Evolutionary conservation across 257 asterid genomes (phyloP), one percentile per base, ranked within the genome.

Genomic region (Fraxinus pennsylvanica): DNA sequence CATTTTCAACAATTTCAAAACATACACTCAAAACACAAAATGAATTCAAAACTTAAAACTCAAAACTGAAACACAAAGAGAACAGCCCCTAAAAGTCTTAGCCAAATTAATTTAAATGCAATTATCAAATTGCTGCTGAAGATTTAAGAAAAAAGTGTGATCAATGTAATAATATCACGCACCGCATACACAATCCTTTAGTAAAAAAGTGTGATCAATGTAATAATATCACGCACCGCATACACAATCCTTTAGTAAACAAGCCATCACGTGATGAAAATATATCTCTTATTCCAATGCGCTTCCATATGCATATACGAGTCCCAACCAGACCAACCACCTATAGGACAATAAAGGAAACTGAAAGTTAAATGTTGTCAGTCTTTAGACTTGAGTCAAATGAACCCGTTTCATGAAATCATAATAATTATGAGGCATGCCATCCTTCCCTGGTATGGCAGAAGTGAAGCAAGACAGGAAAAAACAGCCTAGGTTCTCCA

Each of bases 301-400:
- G 98, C 81, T 81, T 89, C 99, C 99, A 95, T 84, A 95, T 91
- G 86, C 96, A 90, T 73, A 95, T 78, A 75, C 94, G 97, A 76
- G 97, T 83, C 82, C 99, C 98, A 79, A 89, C 93, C 82, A 95
- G 87, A 83, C 99, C 99, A 82, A 95, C 98, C 80, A 95, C 93
- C 97, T 95, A 79, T 17, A 78, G 71, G 79, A 54, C 27, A 71
- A 81, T 38, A 74, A 78, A 76, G 36, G 84, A 79, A 77, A 32
- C 32, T 77, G 74, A 68, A 81, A 52, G 74, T 81, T 71, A 81
- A 22, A 79, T 70, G 70, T 41, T n/a, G 47, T 68, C 61, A 68
- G 68, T 72, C 45, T 72, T 81, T 65, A 73, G 27, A 68, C 61
- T 70, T 68, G 45, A 73, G 72, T 63, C 21, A 61, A 30, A 66